Evolutionary conservation across 2,329 filamentous ascomycete species (phyloP).

Genomic region (Xylogone sp.): DNA sequence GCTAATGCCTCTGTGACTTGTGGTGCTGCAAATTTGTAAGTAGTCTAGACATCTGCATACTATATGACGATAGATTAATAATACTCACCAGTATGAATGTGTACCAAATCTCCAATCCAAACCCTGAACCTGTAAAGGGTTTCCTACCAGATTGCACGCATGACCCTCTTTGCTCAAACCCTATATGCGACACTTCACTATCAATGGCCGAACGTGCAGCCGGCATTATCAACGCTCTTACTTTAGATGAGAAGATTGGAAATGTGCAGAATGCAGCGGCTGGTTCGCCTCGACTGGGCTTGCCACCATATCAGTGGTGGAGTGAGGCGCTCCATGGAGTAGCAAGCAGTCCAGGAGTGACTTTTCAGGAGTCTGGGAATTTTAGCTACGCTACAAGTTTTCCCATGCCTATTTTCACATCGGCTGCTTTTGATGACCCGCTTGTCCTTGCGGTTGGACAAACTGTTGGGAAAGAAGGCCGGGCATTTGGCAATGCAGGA

Average conservation of each 20-base stretch:
- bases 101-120: neutral
- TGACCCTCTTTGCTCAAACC: neutral
- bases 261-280: neutral
- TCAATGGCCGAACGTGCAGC: neutral
- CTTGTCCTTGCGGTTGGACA: conserved; percentile 52
- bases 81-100: neutral
- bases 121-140: neutral
- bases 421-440: conserved; percentile 59
- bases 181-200: conserved; percentile 1
- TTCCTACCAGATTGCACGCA: neutral
- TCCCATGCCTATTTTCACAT: conserved; percentile 57
- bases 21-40: neutral
- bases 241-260: conserved; percentile 1
- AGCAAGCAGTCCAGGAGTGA: conserved; percentile 47
- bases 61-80: neutral
- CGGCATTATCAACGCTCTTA: neutral
- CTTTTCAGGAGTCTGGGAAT: conserved; percentile 46
- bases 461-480: conserved; percentile 53
- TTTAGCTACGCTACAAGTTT: conserved; percentile 61
- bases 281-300: neutral
- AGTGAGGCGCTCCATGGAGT: conserved; percentile 59
- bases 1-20: neutral
- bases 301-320: conserved; percentile 52
- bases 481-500: conserved; percentile 59
- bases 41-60: neutral